These are phyloP conservation scores for Puccinellia tenuiflora DNA, from an alignment of 176 grass and related monocot genomes.

Conservation along the genomic window DNA sequence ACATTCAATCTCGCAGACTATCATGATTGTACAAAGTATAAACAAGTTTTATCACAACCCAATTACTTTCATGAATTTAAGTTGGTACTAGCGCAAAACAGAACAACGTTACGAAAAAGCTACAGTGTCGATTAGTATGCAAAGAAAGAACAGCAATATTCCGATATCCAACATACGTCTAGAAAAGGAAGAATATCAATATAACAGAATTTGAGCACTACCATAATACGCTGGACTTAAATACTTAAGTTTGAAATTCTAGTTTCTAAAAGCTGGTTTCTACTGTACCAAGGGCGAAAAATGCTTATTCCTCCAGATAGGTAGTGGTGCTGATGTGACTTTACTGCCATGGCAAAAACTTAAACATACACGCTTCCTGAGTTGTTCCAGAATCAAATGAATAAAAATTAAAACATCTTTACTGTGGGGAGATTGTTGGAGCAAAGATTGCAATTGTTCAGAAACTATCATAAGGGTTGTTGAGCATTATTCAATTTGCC, in stretches of 20 bases:
- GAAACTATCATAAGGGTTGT: neutral
- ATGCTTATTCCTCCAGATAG: neutral
- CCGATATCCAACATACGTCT: neutral
- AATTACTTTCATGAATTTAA: neutral
- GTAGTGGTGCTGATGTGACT: neutral
- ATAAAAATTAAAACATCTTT: neutral
- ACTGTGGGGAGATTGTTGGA: neutral
- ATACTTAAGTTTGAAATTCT: constrained; percentile 1
- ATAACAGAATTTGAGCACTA: neutral
- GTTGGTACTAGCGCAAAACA: neutral
- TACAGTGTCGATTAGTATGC: neutral
- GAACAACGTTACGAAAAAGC: neutral
- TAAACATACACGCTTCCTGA: neutral
- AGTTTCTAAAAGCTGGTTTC: neutral
- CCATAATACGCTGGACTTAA: neutral
- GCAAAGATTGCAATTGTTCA: neutral
- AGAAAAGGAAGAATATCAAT: neutral
- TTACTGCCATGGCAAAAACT: neutral
- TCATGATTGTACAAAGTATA: constrained; percentile 6
- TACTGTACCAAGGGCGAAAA: neutral
- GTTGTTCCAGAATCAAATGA: neutral
- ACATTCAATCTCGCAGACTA: neutral
- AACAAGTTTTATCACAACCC: neutral
- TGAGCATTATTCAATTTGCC: neutral
- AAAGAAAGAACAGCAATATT: neutral